These are phyloP conservation scores for Rosa multiflora DNA, from an alignment of 306 rosid species.

Conservation along the genomic window DNA sequence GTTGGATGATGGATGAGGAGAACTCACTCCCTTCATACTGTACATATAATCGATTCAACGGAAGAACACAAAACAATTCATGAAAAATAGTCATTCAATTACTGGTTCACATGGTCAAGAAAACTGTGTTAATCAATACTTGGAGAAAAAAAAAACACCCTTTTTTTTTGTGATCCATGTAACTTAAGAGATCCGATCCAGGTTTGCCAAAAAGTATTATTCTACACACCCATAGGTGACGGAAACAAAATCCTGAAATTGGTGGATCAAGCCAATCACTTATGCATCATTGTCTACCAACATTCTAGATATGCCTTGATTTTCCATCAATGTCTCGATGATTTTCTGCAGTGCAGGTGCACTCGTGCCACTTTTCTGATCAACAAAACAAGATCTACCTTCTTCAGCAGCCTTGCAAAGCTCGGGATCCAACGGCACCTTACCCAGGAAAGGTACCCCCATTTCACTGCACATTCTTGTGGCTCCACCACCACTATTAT, in stretches of 20 bases:
- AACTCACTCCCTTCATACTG: not conserved
- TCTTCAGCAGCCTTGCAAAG: slow-evolving; percentile 95
- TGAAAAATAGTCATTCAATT: not conserved
- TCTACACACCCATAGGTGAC: not conserved
- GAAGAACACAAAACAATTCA: not conserved
- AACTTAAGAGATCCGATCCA: not conserved
- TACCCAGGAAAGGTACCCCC: slow-evolving; percentile 85
- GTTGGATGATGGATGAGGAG: not conserved
- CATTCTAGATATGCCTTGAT: slow-evolving; percentile 39
- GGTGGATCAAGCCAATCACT: slow-evolving; percentile 13
- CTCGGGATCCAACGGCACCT: slow-evolving; percentile 87
- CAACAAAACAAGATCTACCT: slow-evolving; percentile 82
- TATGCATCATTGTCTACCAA: slow-evolving; percentile 42
- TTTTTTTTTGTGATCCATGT: not conserved
- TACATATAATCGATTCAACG: not conserved
- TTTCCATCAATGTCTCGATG: slow-evolving; percentile 60
- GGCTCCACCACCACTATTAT: slow-evolving; percentile 86
- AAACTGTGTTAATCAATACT: not conserved
- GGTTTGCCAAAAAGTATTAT: not conserved
- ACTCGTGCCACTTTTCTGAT: slow-evolving; percentile 53
- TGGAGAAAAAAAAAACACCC: not conserved
- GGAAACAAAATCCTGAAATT: slow-evolving; percentile 19
- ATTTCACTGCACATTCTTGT: slow-evolving; percentile 70
- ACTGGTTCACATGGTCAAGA: not conserved
- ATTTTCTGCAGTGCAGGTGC: slow-evolving; percentile 79